phyloP scores from a whole-genome alignment of 148 eudicot genomes.

The Camellia japonica region DNA sequence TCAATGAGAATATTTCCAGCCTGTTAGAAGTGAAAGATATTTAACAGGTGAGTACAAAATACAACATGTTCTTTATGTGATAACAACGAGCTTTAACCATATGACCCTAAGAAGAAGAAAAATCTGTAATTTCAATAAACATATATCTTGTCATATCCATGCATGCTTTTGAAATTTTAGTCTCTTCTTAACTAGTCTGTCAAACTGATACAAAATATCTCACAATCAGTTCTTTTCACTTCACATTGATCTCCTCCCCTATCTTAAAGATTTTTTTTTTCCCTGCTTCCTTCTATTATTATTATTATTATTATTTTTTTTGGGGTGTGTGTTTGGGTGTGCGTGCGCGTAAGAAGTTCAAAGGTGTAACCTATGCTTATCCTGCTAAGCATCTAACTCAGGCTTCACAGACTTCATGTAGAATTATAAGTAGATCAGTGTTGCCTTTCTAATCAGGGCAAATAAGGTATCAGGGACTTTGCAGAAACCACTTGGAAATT shows the following conservation, averaged over 20 bases:
- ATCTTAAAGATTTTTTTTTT: not conserved
- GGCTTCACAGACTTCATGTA: not conserved
- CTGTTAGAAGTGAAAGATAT: constrained; percentile 25
- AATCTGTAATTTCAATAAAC: not conserved
- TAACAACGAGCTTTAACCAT: not conserved
- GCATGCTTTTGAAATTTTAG: not conserved
- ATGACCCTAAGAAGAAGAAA: not conserved
- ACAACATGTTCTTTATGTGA: not conserved
- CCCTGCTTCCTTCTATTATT: not conserved
- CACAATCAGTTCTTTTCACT: not conserved
- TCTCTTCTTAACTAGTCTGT: not conserved
- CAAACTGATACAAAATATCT: not conserved
- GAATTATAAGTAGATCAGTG: not conserved
- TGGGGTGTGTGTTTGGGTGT: too few species aligned
- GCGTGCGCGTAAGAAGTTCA: not conserved
- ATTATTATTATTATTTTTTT: not conserved
- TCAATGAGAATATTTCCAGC: constrained; percentile 86
- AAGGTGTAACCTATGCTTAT: constrained; percentile 3
- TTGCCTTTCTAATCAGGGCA: not conserved
- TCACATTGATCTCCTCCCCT: not conserved
- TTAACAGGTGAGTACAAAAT: not conserved
- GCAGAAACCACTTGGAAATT: not conserved
- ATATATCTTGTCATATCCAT: not conserved
- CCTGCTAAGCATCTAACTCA: not conserved
- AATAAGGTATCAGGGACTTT: not conserved